phyloP scores from a whole-genome alignment of 2,329 filamentous ascomycete species.

The Ophiostoma sp. region DNA sequence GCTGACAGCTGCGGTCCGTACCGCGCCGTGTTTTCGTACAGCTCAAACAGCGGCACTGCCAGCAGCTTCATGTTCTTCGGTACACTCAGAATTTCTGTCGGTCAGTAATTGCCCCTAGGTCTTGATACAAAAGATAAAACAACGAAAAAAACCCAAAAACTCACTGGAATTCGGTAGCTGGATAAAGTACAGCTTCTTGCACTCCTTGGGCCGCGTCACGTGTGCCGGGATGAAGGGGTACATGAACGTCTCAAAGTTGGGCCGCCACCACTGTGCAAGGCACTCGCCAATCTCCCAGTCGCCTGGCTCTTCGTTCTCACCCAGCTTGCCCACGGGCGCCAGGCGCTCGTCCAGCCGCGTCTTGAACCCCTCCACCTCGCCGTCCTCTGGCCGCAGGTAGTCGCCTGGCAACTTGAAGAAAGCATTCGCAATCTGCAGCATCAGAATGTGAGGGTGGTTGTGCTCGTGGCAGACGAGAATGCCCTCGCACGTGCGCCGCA shows the following conservation, averaged over 20 bases:
- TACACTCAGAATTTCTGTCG: slow-evolving; percentile 81
- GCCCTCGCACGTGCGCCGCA: slow-evolving; percentile 95
- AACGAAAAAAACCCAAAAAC: slow-evolving; percentile 29
- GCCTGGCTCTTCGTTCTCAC: slow-evolving; percentile 74
- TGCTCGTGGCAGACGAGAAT: slow-evolving; percentile 98
- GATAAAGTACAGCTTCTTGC: slow-evolving; percentile 98
- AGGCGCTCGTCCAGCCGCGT: slow-evolving; percentile 84
- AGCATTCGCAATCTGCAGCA: slow-evolving; percentile 98
- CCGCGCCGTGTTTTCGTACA: slow-evolving; percentile 93
- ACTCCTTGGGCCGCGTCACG: slow-evolving; percentile 94
- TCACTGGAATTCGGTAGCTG: slow-evolving; percentile 86
- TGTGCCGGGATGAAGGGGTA: slow-evolving; percentile 97
- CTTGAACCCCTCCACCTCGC: slow-evolving; percentile 95
- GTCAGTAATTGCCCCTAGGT: background rate
- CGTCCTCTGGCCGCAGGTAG: slow-evolving; percentile 82
- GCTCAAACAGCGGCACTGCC: slow-evolving; percentile 91
- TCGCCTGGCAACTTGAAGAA: slow-evolving; percentile 99
- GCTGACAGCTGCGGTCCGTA: slow-evolving; percentile 96
- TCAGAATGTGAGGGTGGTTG: slow-evolving; percentile 96
- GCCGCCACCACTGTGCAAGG: slow-evolving; percentile 95
- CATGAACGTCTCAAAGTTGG: slow-evolving; percentile 99
- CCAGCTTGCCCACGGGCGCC: slow-evolving; percentile 80
- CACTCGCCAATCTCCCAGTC: slow-evolving; percentile 96
- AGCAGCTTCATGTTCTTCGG: slow-evolving; percentile 99
- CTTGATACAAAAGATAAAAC: background rate